Percentiles rank a stretch among this genome's conserved stretches.
Evolutionary conservation across 2,329 filamentous ascomycete species (phyloP).

Genomic region (Penicillium brevicompactum): DNA sequence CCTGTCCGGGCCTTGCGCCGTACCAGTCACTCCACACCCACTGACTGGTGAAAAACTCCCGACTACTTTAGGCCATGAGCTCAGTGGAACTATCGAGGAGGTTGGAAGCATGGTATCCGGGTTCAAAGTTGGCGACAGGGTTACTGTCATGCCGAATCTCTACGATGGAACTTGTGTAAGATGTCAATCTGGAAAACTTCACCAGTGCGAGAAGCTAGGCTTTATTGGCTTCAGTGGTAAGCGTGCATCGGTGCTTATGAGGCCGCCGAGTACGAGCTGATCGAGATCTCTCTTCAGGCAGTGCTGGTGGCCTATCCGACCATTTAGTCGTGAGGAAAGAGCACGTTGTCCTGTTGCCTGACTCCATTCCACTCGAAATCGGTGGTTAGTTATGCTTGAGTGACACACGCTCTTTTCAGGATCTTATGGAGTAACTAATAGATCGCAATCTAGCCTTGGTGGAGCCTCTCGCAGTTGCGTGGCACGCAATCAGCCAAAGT

Average conservation of each 20-base stretch:
- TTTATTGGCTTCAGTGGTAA: slow-evolving; percentile 54
- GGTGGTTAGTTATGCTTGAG: not conserved
- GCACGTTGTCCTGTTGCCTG: not conserved
- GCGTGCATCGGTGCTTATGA: slow-evolving; percentile 37
- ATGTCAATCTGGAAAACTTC: slow-evolving; percentile 55
- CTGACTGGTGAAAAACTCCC: slow-evolving; percentile 60
- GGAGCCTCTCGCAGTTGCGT: slow-evolving; percentile 65
- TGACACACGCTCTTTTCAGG: too few species aligned
- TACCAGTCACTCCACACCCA: slow-evolving; percentile 54
- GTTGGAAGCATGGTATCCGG: slow-evolving; percentile 53
- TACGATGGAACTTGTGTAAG: slow-evolving; percentile 59
- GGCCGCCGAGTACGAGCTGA: not conserved
- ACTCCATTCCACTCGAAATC: not conserved
- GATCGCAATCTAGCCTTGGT: slow-evolving; percentile 46
- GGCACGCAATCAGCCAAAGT: slow-evolving; percentile 61
- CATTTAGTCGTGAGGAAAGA: slow-evolving; percentile 21
- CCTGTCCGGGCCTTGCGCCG: slow-evolving; percentile 51
- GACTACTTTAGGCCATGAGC: slow-evolving; percentile 66
- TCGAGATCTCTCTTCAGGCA: not conserved
- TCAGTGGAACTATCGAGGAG: slow-evolving; percentile 61
- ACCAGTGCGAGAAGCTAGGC: slow-evolving; percentile 60
- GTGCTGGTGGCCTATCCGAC: slow-evolving; percentile 32
- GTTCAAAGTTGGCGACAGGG: slow-evolving; percentile 58
- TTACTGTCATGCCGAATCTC: slow-evolving; percentile 62
- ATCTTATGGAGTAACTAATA: not conserved